These are phyloP conservation scores for Rhizopus arrhizus DNA, from an alignment of 371 early-diverging fungal genomes.

Conservation along the genomic window DNA sequence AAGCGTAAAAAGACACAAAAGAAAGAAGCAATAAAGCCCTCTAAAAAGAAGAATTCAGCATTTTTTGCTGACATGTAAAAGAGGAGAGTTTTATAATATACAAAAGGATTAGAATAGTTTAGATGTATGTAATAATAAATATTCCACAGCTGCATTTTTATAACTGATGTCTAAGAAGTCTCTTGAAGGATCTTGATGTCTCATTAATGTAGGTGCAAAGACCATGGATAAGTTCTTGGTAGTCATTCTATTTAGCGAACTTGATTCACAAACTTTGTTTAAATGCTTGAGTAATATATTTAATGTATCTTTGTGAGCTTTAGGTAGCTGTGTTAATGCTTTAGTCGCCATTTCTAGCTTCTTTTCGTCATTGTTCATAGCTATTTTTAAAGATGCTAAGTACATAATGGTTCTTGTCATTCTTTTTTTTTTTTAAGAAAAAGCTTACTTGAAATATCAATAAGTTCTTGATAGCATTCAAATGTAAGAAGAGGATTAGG, in stretches of 20 bases:
- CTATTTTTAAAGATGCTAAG: slow-evolving; percentile 3
- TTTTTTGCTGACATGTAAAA: slow-evolving; percentile 38
- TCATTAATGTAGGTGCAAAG: slow-evolving; percentile 89
- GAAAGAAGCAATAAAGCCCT: slow-evolving; percentile 17
- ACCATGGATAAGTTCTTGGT: slow-evolving; percentile 88
- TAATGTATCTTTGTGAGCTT: slow-evolving; percentile 45
- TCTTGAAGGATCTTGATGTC: slow-evolving; percentile 62
- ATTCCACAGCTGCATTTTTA: slow-evolving; percentile 74
- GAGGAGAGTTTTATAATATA: not conserved
- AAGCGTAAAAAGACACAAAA: slow-evolving; percentile 29
- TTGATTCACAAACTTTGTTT: slow-evolving; percentile 54
- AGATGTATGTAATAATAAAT: slow-evolving; percentile 22
- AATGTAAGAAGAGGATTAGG: slow-evolving; percentile 91
- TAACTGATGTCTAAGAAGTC: slow-evolving; percentile 82
- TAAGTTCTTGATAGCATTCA: slow-evolving; percentile 75
- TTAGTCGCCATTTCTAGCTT: slow-evolving; percentile 23
- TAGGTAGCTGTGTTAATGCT: slow-evolving; percentile 32
- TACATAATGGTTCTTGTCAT: not conserved
- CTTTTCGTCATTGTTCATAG: slow-evolving; percentile 18
- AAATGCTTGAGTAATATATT: slow-evolving; percentile 35
- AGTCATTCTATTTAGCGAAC: slow-evolving; percentile 78
- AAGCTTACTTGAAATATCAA: slow-evolving; percentile 63
- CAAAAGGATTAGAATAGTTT: slow-evolving; percentile 12
- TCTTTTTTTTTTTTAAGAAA: not conserved
- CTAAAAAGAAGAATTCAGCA: slow-evolving; percentile 17